Evolutionary conservation across 2,329 filamentous ascomycete genomes (phyloP), one percentile per base, ranked within the genome.

Genomic region (Lecanicillium sp.): DNA sequence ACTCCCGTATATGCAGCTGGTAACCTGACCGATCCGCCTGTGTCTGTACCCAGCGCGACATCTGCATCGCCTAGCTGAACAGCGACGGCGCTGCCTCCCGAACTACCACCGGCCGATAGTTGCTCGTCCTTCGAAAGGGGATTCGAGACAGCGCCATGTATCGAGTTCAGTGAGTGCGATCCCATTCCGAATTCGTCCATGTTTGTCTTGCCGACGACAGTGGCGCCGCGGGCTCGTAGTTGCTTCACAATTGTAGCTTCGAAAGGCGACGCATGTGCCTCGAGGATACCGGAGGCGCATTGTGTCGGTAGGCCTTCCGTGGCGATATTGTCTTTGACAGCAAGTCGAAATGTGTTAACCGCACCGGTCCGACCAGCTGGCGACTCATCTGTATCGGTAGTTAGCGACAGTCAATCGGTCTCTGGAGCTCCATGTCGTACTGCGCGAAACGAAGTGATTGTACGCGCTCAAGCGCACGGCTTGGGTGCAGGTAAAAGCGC

Each of bases 121-220:
- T 60, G 49, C 38, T 61, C 62, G 36, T 58, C 51, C 1, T 61
- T 51, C 0, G 60, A 68, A 44, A 70, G 64, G 7, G 67, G 70
- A 52, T 77, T 82, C 44, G 63, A 70, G 4, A 91, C 86, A 1
- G 79, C 63, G 2, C 86, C 87, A 57, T 83, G 81, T 47, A 73
- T 67, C 1, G 88, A 90, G 58, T 84, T 82, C 44, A 70, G 69
- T 2, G 88, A 90, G 57, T 95, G 84, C 8, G 89, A 94, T 2
- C 90, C 90, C 90, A 95, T 95, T 23, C 90, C 90, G 62, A 95
- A 95, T 62, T 95, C 93, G 67, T 97, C 93, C 73, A 97, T 82
- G 62, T 95, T 95, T 2, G 89, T 90, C 66, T 95, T 95, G 6
- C 85, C 86, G 2, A 83, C 74, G 2, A 91, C 64, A 5, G 76